Percentiles rank a stretch among this genome's conserved stretches.
Conservation (phyloP, 306 rosid species). For the Sechiopsis laciniata region DNA sequence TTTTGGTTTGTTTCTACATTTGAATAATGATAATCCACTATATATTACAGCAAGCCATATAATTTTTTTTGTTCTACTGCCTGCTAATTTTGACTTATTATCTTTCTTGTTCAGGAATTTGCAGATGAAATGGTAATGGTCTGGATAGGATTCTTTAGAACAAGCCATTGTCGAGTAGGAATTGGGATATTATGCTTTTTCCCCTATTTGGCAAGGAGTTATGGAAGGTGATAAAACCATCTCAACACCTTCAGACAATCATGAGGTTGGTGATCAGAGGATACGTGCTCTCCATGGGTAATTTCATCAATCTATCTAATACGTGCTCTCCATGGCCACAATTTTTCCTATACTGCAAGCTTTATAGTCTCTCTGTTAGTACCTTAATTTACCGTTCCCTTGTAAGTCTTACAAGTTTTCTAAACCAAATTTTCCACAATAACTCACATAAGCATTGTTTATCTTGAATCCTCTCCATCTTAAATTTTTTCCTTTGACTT, state of each 20-base stretch:
- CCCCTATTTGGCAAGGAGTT: slow-evolving; percentile 5
- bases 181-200: slow-evolving; percentile 18
- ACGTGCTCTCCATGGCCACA: neutral
- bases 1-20: slow-evolving; percentile 1
- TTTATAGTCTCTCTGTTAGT: neutral
- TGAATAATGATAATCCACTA: neutral
- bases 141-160: slow-evolving; percentile 4
- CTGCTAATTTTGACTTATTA: neutral
- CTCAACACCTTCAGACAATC: slow-evolving; percentile 15
- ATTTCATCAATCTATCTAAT: neutral
- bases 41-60: neutral
- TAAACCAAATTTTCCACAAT: neutral
- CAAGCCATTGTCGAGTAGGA: slow-evolving; percentile 19
- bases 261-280: slow-evolving; percentile 13
- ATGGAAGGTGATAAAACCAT: slow-evolving; percentile 26
- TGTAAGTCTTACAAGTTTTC: neutral
- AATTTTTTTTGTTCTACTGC: slow-evolving; percentile 1
- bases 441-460: neutral
- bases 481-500: neutral
- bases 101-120: neutral
- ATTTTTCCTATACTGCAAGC: neutral
- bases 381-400: neutral
- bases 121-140: slow-evolving; percentile 21
- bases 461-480: neutral
- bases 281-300: slow-evolving; percentile 24